phyloP scores from a whole-genome alignment of 2,329 filamentous ascomycete genomes.

The Neobulgaria alba region DNA sequence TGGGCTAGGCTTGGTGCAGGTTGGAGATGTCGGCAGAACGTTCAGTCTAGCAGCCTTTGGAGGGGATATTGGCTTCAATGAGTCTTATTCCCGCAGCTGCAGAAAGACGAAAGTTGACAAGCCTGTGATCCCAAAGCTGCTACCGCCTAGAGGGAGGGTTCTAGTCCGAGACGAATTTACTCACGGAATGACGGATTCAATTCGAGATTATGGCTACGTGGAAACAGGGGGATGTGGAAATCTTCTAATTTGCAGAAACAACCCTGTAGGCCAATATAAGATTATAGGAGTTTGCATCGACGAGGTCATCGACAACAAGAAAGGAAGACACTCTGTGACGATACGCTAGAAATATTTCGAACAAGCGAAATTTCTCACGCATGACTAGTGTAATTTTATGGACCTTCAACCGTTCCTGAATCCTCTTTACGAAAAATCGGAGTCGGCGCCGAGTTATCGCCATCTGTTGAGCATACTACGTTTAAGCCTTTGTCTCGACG shows the following conservation, averaged over 20 bases:
- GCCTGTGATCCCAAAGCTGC: conserved; percentile 6
- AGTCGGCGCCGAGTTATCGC: too few species aligned
- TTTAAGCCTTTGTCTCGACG: too few species aligned
- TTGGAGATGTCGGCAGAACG: conserved; percentile 8
- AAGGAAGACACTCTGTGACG: conserved; percentile 4
- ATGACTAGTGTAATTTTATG: too few species aligned
- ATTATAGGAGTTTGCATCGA: conserved; percentile 11
- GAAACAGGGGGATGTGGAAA: conserved; percentile 9
- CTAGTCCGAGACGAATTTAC: conserved; percentile 9
- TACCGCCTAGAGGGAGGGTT: conserved; percentile 7
- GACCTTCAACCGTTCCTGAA: too few species aligned
- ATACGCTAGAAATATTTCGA: too few species aligned
- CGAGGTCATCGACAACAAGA: conserved; percentile 8
- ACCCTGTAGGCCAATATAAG: conserved; percentile 8
- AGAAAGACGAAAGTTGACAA: conserved; percentile 8
- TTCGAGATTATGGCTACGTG: conserved; percentile 10
- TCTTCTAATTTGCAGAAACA: conserved; percentile 8
- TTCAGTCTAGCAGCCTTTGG: conserved; percentile 8
- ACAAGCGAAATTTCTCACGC: too few species aligned
- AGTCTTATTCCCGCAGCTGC: conserved; percentile 7
- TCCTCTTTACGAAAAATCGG: too few species aligned
- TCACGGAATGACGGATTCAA: conserved; percentile 6
- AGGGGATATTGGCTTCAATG: conserved; percentile 6
- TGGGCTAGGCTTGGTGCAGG: conserved; percentile 10
- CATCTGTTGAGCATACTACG: too few species aligned